Percentiles rank a stretch among this genome's conserved stretches.
Evolutionary conservation across 371 early-diverging fungal genomes (phyloP).

Genomic region (Apophysomyces sp.): DNA sequence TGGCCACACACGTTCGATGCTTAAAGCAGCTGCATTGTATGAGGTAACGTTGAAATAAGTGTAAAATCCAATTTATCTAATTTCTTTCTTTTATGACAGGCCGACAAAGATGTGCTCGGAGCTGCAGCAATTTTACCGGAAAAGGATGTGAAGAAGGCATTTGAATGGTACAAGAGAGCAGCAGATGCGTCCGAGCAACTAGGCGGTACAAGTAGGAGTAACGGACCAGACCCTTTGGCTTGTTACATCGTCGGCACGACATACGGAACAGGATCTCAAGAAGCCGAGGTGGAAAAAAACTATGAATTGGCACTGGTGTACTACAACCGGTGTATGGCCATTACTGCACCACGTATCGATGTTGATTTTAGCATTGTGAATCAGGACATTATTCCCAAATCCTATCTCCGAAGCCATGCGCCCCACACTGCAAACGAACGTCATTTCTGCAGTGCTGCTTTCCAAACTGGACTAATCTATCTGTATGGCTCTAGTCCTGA

Average conservation of each 20-base stretch:
- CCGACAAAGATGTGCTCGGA: constrained; percentile 4
- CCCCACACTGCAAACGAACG: constrained; percentile 45
- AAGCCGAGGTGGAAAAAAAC: constrained; percentile 42
- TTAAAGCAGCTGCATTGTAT: constrained; percentile 43
- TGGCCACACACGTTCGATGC: constrained; percentile 46
- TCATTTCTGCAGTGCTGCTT: constrained; percentile 47
- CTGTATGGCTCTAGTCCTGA: constrained; percentile 43
- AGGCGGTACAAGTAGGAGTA: constrained; percentile 23
- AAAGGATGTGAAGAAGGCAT: constrained; percentile 41
- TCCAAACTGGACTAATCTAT: constrained; percentile 49
- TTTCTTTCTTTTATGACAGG: too few relatives aligned
- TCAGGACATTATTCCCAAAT: constrained; percentile 27
- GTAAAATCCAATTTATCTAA: too few relatives aligned
- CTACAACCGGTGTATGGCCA: constrained; percentile 47
- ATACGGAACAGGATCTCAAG: constrained; percentile 43
- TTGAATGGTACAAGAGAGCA: constrained; percentile 47
- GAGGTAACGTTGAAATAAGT: constrained; percentile 29
- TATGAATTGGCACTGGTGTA: constrained; percentile 43
- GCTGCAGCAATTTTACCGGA: constrained; percentile 15
- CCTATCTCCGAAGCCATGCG: constrained; percentile 33
- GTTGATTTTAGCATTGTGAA: constrained; percentile 38
- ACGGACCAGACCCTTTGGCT: constrained; percentile 41
- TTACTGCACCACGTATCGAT: constrained; percentile 45
- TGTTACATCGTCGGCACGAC: constrained; percentile 47
- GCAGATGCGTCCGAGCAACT: constrained; percentile 32